Conservation (phyloP, 768 basidiomycete species). For the Tricholoma flavovirens region DNA sequence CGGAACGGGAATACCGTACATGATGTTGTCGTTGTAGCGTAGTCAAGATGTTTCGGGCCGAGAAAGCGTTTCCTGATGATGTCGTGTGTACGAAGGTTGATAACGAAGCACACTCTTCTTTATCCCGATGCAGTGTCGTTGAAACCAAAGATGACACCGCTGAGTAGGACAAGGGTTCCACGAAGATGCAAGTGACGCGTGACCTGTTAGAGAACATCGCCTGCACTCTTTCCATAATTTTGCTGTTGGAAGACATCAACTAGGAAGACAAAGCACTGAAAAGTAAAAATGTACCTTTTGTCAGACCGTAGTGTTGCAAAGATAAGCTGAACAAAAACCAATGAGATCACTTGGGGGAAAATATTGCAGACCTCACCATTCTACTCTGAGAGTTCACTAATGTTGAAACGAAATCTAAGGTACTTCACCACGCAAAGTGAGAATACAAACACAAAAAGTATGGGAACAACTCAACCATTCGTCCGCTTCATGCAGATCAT, state of each 20-base stretch:
- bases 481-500: conserved; percentile 72
- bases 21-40: conserved; percentile 60
- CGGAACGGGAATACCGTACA: conserved; percentile 30
- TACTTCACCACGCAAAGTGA: conserved; percentile 31
- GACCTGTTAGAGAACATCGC: conserved; percentile 54
- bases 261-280: background rate
- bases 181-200: conserved; percentile 59
- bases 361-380: conserved; percentile 37
- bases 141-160: conserved; percentile 58
- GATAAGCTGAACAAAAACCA: conserved; percentile 40
- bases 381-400: conserved; percentile 60
- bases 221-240: conserved; percentile 45
- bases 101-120: conserved; percentile 49
- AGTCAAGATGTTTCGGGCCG: conserved; percentile 56
- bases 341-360: background rate
- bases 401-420: conserved; percentile 60
- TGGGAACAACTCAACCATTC: conserved; percentile 41
- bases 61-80: conserved; percentile 68
- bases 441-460: background rate
- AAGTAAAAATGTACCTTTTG: conserved; percentile 35
- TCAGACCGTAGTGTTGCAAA: conserved; percentile 59
- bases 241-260: conserved; percentile 18
- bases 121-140: conserved; percentile 53
- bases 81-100: conserved; percentile 50
- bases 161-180: conserved; percentile 53